phyloP scores from a whole-genome alignment of 352 stramenopile genomes.

The Thraustochytrium sp. region DNA sequence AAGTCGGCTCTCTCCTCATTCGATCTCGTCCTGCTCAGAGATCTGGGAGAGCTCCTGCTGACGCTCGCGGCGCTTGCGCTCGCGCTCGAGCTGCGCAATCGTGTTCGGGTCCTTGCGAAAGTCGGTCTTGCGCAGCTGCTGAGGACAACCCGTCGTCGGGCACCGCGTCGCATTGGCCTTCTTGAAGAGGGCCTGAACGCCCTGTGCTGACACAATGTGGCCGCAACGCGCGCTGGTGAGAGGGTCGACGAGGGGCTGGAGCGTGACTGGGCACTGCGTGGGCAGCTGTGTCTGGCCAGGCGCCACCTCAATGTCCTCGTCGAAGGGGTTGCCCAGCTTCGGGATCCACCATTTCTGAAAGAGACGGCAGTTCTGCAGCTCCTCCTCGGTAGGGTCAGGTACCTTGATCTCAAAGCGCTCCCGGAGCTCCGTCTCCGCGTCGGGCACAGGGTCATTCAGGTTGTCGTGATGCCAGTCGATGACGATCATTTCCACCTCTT shows the following conservation, averaged over 20 bases:
- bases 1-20: too few species aligned
- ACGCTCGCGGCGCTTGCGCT: not conserved
- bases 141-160: not conserved
- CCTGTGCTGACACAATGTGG: not conserved
- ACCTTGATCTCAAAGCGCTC: not conserved
- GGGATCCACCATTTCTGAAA: not conserved
- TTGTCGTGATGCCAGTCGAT: not conserved
- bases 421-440: not conserved
- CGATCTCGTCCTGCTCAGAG: too few species aligned
- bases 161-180: not conserved
- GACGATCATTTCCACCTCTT: not conserved
- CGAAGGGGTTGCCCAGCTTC: not conserved
- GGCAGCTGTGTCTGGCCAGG: not conserved
- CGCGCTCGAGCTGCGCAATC: too few species aligned
- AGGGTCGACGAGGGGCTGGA: not conserved
- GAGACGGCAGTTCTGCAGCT: not conserved
- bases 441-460: not conserved
- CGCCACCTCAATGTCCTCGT: not conserved
- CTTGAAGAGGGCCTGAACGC: not conserved
- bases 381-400: not conserved
- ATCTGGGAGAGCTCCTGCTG: not conserved
- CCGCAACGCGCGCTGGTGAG: not conserved
- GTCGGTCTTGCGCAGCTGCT: not conserved
- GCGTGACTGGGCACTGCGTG: not conserved
- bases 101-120: not conserved